These are phyloP conservation scores for Hypholoma fasciculare DNA, from an alignment of 768 basidiomycete species.

Conservation along the genomic window DNA sequence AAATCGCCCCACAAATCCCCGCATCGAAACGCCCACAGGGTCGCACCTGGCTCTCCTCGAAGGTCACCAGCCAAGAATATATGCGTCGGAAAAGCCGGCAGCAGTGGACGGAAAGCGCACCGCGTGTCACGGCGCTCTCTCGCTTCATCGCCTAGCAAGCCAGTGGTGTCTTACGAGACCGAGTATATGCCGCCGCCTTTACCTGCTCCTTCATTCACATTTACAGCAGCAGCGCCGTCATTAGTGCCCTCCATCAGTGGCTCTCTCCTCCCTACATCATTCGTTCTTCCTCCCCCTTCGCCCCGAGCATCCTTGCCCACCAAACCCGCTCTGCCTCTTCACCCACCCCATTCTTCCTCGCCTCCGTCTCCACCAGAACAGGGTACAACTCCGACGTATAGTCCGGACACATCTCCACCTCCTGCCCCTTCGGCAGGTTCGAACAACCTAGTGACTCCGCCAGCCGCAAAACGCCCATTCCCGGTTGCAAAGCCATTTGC, in stretches of 20 bases:
- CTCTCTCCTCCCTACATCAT: slow-evolving; percentile 65
- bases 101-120: slow-evolving; percentile 43
- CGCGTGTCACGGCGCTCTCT: slow-evolving; percentile 47
- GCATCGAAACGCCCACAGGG: slow-evolving; percentile 31
- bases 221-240: slow-evolving; percentile 35
- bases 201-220: slow-evolving; percentile 29
- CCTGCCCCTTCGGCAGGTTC: slow-evolving; percentile 6
- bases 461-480: slow-evolving; percentile 47
- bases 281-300: slow-evolving; percentile 78
- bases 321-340: slow-evolving; percentile 38
- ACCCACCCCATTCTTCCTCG: slow-evolving; percentile 15
- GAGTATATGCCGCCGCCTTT: slow-evolving; percentile 37
- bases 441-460: slow-evolving; percentile 22
- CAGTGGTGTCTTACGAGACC: slow-evolving; percentile 40
- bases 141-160: slow-evolving; percentile 30
- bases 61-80: slow-evolving; percentile 27
- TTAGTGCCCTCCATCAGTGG: slow-evolving; percentile 22
- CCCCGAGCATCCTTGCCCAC: slow-evolving; percentile 66
- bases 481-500: slow-evolving; percentile 74
- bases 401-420: slow-evolving; percentile 15
- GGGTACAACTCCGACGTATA: slow-evolving; percentile 7
- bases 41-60: slow-evolving; percentile 31
- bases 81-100: slow-evolving; percentile 43
- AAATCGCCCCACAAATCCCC: slow-evolving; percentile 33
- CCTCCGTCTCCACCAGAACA: not conserved